Evolutionary conservation across 2,329 filamentous ascomycete genomes (phyloP).

Genomic region (Fusarium scirpi): DNA sequence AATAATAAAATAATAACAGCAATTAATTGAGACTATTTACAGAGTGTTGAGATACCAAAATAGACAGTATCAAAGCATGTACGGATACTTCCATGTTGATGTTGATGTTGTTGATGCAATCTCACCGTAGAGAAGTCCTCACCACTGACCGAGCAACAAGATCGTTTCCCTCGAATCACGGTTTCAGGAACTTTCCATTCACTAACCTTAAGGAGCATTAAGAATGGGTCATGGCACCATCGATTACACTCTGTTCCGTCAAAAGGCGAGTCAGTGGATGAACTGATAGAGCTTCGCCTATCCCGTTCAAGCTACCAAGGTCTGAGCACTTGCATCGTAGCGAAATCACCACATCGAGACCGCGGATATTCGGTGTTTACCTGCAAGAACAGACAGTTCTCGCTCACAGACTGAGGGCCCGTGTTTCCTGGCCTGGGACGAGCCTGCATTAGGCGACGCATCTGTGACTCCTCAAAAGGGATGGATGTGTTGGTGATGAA

Average conservation of each 20-base stretch:
- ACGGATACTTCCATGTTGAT: neutral
- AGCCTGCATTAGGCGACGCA: neutral
- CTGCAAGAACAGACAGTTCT: neutral
- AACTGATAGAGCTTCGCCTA: neutral
- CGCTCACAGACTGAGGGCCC: neutral
- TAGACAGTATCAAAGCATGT: neutral
- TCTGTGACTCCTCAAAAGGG: conserved; percentile 6
- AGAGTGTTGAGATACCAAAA: neutral
- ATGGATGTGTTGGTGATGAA: conserved; percentile 6
- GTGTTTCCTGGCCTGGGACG: neutral
- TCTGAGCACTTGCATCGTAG: conserved; percentile 1
- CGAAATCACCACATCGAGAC: neutral
- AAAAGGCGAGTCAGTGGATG: neutral
- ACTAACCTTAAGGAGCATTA: neutral
- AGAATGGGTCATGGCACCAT: neutral
- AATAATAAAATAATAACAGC: neutral
- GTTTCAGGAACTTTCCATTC: neutral
- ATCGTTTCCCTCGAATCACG: neutral
- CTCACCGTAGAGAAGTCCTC: neutral
- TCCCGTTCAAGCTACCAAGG: neutral
- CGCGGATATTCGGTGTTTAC: neutral
- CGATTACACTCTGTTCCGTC: neutral
- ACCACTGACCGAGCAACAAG: neutral
- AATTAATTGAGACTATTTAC: too few species aligned
- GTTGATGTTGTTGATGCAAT: neutral